These are phyloP conservation scores for Cordyceps cicadae DNA, from an alignment of 2,329 filamentous ascomycete species.

Conservation along the genomic window DNA sequence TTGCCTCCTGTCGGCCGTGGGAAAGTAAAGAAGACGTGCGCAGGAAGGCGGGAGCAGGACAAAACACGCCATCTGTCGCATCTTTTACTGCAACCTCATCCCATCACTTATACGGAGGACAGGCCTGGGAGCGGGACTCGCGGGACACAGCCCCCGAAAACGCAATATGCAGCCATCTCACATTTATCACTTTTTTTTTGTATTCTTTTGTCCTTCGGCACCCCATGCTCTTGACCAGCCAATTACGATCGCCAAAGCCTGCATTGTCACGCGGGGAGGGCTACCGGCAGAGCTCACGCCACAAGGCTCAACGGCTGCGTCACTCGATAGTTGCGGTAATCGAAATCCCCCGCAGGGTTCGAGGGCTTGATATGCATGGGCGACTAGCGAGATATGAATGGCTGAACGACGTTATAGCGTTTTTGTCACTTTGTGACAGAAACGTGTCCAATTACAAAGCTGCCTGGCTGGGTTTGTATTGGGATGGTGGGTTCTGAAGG, in stretches of 20 bases:
- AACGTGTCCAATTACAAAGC: neutral
- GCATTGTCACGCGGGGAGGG: neutral
- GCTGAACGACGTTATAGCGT: neutral
- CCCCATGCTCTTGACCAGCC: neutral
- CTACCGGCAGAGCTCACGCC: neutral
- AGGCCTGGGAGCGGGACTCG: slow-evolving; percentile 1
- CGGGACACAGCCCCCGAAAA: neutral
- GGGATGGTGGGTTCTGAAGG: neutral
- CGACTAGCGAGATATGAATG: neutral
- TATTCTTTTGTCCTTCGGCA: neutral
- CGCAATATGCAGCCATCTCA: neutral
- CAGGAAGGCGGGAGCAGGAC: neutral
- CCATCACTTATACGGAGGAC: neutral
- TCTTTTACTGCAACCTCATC: neutral
- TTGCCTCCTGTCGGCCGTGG: neutral
- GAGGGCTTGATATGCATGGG: neutral
- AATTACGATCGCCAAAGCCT: neutral
- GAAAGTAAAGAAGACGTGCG: neutral
- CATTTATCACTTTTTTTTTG: neutral
- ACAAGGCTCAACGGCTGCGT: neutral
- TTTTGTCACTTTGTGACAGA: neutral
- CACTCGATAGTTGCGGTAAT: neutral
- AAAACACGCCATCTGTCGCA: neutral
- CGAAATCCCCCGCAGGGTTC: neutral
- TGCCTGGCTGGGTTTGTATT: too few species aligned